Evolutionary conservation across 139 green algal genomes (phyloP), one percentile per base, ranked within the genome.

Genomic region (Diplosphaera chodatii): DNA sequence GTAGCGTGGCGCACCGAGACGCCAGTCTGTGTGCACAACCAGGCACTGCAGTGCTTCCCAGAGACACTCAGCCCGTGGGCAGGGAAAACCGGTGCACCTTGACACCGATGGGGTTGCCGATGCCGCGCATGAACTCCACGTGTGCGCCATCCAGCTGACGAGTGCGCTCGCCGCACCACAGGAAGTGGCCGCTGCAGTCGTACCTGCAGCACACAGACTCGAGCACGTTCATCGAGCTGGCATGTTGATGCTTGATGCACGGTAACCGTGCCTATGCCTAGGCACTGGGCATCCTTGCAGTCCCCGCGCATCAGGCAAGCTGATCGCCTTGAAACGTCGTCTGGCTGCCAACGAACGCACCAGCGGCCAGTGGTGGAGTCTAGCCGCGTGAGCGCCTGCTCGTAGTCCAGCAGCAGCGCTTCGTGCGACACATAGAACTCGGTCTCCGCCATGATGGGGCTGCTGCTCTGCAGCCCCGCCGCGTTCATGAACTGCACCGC

Each of bases 141-240:
- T 99, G 96, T 3, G 94, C 92, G 66, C 89, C 87, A 84, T 99
- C 95, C 65, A 98, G 89, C 87, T 99, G 94, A 20, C 96, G 85
- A 1, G 96, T 99, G 72, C 96, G 89, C 89, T 99, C 95, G 21
- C 95, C 95, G 74, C 88, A 93, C 95, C 95, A 99, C 77, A 99
- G 78, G 78, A 98, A 96, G 89, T 99, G 95, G 13, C 93, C 93
- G 40, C 68, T 75, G 69, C 74, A 79, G 64, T 75, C 74, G 28
- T 79, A 79, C 68, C 68, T 73, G 68, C 68, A 32, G 4, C 23
- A 48, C n/a, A n/a, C n/a, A n/a, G n/a, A n/a, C n/a, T n/a, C n/a
- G n/a, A n/a, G n/a, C n/a, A n/a, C n/a, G n/a, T n/a, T n/a, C n/a
- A n/a, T n/a, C n/a, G n/a, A n/a, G n/a, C n/a, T n/a, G n/a, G n/a